Conservation (phyloP, 108 stramenopile species). For the Chaetoceros tenuissimus region DNA sequence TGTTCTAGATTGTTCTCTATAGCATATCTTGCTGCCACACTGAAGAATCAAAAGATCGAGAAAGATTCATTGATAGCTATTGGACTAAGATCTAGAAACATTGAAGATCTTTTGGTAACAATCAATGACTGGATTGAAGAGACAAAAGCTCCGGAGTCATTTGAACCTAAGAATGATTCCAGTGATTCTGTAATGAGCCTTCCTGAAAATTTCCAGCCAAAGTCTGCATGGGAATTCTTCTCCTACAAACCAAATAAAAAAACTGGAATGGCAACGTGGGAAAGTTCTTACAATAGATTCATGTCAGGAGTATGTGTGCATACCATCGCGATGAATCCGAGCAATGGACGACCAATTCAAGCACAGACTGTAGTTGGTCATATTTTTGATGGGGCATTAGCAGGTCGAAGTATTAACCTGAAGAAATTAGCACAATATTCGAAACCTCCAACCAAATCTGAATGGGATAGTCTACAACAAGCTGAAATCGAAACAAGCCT, state of each 20-base stretch:
- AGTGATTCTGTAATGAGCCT: slow-evolving; percentile 3
- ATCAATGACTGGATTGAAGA: slow-evolving; percentile 43
- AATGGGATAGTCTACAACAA: slow-evolving; percentile 52
- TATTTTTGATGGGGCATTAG: slow-evolving; percentile 43
- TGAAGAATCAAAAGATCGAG: slow-evolving; percentile 31
- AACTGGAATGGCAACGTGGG: slow-evolving; percentile 65
- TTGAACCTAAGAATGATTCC: slow-evolving; percentile 1
- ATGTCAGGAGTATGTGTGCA: slow-evolving; percentile 40
- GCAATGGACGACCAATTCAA: slow-evolving; percentile 49
- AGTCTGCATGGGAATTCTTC: slow-evolving; percentile 49
- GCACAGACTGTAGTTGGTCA: slow-evolving; percentile 60
- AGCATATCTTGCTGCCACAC: slow-evolving; percentile 48
- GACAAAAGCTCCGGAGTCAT: not conserved
- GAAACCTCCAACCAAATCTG: slow-evolving; percentile 36
- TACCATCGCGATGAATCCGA: slow-evolving; percentile 63
- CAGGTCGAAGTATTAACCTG: slow-evolving; percentile 48
- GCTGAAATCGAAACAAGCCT: slow-evolving; percentile 39
- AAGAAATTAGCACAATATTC: slow-evolving; percentile 17
- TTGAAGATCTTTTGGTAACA: slow-evolving; percentile 37
- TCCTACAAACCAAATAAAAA: slow-evolving; percentile 67
- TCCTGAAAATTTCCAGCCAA: slow-evolving; percentile 16
- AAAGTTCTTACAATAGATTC: slow-evolving; percentile 59
- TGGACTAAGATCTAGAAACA: slow-evolving; percentile 50
- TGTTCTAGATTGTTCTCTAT: slow-evolving; percentile 17
- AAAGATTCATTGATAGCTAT: slow-evolving; percentile 38